These are phyloP conservation scores for Oryza punctata DNA, from an alignment of 176 grass and related monocot genomes.

Conservation along the genomic window DNA sequence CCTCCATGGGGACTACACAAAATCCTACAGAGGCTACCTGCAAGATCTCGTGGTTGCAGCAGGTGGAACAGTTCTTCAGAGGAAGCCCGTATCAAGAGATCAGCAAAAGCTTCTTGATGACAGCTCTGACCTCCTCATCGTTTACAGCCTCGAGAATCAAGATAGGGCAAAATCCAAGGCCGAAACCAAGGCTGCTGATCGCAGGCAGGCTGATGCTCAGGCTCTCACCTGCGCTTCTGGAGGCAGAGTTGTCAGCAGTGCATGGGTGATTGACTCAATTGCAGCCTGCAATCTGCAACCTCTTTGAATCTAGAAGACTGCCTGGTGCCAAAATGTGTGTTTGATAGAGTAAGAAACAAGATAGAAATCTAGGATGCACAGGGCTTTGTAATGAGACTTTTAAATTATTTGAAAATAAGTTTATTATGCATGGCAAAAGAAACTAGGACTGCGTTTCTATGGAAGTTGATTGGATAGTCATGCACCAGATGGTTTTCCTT, in stretches of 20 bases:
- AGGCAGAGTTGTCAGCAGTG: conserved; percentile 58
- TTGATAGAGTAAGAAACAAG: not conserved
- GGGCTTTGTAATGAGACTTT: not conserved
- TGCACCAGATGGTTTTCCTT: too few species aligned
- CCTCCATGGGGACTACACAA: conserved; percentile 66
- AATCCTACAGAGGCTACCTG: conserved; percentile 72
- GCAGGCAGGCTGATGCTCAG: conserved; percentile 45
- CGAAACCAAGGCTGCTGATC: not conserved
- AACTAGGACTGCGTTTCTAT: too few species aligned
- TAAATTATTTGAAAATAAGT: not conserved
- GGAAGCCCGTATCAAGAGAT: conserved; percentile 79
- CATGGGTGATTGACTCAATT: conserved; percentile 85
- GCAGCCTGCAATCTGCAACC: conserved; percentile 67
- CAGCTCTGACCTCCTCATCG: conserved; percentile 41
- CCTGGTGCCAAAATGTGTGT: not conserved
- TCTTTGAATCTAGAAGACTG: conserved; percentile 25
- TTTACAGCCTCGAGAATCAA: conserved; percentile 59
- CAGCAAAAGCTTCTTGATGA: conserved; percentile 69
- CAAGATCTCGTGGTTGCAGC: conserved; percentile 74
- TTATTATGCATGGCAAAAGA: not conserved
- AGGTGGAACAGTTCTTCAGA: conserved; percentile 63
- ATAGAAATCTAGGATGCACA: not conserved
- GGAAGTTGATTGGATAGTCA: too few species aligned
- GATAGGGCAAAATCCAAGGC: conserved; percentile 28
- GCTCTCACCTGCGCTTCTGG: conserved; percentile 62